Percentiles rank a stretch among this genome's conserved stretches.
Evolutionary conservation across 805 yeast species (phyloP).

Genomic region (Candida berthetii): DNA sequence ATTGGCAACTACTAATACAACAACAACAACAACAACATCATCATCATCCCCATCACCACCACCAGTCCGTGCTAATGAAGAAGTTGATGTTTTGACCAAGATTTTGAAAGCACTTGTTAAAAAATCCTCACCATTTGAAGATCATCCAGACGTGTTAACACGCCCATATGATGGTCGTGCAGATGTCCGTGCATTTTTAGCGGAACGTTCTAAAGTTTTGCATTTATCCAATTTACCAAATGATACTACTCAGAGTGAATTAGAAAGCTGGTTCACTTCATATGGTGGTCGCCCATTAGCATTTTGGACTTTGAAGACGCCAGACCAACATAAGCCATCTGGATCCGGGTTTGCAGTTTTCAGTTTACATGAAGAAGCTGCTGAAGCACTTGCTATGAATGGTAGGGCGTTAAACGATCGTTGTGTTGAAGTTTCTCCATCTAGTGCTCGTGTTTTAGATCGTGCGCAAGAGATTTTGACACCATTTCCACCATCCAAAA

Average conservation of each 20-base stretch:
- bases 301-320: constrained; percentile 79
- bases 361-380: constrained; percentile 79
- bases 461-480: constrained; percentile 75
- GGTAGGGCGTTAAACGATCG: constrained; percentile 72
- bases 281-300: constrained; percentile 83
- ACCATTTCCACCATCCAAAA: constrained; percentile 80
- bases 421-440: constrained; percentile 81
- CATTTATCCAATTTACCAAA: constrained; percentile 74
- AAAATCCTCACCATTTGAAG: constrained; percentile 40
- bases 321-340: constrained; percentile 44
- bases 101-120: constrained; percentile 40
- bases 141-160: constrained; percentile 50
- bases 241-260: constrained; percentile 86
- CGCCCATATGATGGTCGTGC: constrained; percentile 74
- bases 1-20: background rate
- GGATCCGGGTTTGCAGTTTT: constrained; percentile 83
- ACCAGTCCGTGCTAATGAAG: constrained; percentile 32
- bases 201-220: constrained; percentile 73
- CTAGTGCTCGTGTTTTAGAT: constrained; percentile 71
- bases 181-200: constrained; percentile 60
- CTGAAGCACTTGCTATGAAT: constrained; percentile 69
- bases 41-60: constrained; percentile 19
- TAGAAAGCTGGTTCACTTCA: constrained; percentile 88
- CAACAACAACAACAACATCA: background rate
- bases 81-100: constrained; percentile 37